Conservation (phyloP, 1,284 basidiomycete species). For the Sporisorium graminicola region DNA sequence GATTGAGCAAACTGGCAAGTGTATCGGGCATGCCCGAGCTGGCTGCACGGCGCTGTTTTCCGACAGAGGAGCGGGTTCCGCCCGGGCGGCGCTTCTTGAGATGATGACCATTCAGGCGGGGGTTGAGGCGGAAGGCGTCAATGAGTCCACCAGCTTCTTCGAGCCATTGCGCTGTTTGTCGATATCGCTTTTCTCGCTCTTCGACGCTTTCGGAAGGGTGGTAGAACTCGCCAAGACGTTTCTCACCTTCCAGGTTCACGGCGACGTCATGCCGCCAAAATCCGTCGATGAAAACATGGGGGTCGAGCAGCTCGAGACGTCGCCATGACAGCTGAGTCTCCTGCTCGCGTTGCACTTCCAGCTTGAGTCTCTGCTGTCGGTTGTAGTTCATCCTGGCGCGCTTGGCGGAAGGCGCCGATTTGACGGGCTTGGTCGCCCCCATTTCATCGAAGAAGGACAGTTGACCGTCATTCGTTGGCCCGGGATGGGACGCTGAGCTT, state of each 20-base stretch:
- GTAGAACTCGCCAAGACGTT: constrained; percentile 24
- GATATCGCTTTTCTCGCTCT: constrained; percentile 38
- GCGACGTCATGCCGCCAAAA: constrained; percentile 63
- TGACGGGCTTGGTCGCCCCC: constrained; percentile 3
- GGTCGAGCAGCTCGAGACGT: constrained; percentile 56
- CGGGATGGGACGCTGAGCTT: not conserved
- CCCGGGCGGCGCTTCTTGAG: constrained; percentile 27
- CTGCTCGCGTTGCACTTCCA: constrained; percentile 63
- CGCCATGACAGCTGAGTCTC: constrained; percentile 60
- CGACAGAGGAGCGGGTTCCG: constrained; percentile 9
- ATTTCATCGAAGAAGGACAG: constrained; percentile 62
- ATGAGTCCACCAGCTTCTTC: constrained; percentile 85
- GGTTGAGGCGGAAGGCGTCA: constrained; percentile 87
- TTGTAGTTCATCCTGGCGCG: constrained; percentile 42
- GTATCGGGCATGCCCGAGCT: not conserved
- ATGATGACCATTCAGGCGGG: constrained; percentile 36
- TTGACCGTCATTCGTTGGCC: constrained; percentile 16
- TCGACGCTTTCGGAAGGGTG: constrained; percentile 12
- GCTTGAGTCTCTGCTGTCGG: constrained; percentile 42
- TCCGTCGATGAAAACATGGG: constrained; percentile 55
- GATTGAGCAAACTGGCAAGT: constrained; percentile 25
- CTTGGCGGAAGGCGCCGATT: constrained; percentile 21
- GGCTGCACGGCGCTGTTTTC: constrained; percentile 10
- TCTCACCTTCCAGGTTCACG: constrained; percentile 42
- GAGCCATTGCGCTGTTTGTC: constrained; percentile 77